Percentiles rank a stretch among this genome's conserved stretches.
Evolutionary conservation across 345 rosid genomes (phyloP).

Genomic region (Acer yangbiense): DNA sequence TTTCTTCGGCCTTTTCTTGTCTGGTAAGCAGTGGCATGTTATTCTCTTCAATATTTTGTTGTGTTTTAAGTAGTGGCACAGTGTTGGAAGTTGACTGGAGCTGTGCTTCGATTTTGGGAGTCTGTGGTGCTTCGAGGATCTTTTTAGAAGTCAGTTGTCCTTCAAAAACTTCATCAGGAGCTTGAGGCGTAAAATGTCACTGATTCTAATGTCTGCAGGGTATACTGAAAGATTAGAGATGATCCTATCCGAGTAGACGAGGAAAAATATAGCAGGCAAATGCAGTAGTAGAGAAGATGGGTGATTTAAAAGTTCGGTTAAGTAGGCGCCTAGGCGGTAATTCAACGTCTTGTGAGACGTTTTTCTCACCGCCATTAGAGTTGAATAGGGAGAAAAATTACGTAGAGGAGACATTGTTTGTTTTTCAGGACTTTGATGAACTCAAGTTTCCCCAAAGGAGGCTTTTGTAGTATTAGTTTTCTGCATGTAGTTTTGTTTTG

Average conservation of each 20-base stretch:
- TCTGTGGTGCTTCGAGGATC: background rate
- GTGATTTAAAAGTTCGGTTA: conserved; percentile 19
- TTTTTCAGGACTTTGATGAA: background rate
- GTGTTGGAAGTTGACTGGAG: conserved; percentile 9
- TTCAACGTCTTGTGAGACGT: background rate
- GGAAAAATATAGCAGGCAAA: conserved; percentile 29
- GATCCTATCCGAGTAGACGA: conserved; percentile 29
- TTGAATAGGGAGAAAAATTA: conserved; percentile 14
- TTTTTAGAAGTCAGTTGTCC: background rate
- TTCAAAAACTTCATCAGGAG: background rate
- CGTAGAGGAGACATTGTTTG: conserved; percentile 2
- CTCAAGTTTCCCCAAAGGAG: background rate
- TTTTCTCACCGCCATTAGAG: conserved; percentile 22
- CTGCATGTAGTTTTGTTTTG: background rate
- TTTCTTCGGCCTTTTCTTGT: background rate
- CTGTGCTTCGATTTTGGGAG: background rate
- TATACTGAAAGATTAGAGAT: conserved; percentile 8
- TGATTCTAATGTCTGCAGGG: conserved; percentile 1
- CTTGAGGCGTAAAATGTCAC: background rate
- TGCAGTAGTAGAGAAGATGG: conserved; percentile 21
- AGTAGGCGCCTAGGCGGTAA: conserved; percentile 14
- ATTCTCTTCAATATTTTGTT: background rate
- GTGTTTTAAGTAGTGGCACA: background rate
- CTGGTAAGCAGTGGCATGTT: conserved; percentile 8
- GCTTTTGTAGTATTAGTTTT: background rate